These are phyloP conservation scores for Trichopus zeylanicus DNA, from an alignment of 116 monocot species.

Conservation along the genomic window DNA sequence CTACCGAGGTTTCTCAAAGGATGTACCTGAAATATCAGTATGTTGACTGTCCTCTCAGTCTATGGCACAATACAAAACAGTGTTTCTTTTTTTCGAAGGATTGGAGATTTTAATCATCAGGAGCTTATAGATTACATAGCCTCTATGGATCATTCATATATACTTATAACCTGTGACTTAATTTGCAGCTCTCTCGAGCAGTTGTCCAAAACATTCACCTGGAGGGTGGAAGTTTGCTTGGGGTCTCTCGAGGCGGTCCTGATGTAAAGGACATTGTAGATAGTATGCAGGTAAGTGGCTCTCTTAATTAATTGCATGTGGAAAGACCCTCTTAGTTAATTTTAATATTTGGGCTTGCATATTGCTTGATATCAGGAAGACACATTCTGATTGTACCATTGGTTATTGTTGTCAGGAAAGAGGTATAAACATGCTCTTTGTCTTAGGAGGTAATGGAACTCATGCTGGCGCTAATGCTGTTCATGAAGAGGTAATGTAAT, in stretches of 20 bases:
- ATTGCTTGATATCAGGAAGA: not conserved
- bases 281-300: constrained; percentile 70
- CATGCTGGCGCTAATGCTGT: constrained; percentile 66
- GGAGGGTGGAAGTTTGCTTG: constrained; percentile 63
- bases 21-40: constrained; percentile 50
- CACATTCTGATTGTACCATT: not conserved
- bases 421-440: constrained; percentile 54
- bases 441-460: constrained; percentile 61
- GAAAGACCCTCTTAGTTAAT: not conserved
- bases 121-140: not conserved
- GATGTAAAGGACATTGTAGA: constrained; percentile 55
- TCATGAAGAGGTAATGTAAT: constrained; percentile 62
- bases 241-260: constrained; percentile 68
- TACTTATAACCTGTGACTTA: not conserved
- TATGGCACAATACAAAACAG: too few species aligned
- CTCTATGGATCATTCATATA: not conserved
- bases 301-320: too few species aligned
- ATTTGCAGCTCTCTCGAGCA: constrained; percentile 45
- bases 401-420: constrained; percentile 25
- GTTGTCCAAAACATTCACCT: constrained; percentile 73
- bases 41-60: too few species aligned
- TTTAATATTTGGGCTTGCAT: not conserved
- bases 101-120: too few species aligned
- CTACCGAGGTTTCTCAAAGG: constrained; percentile 47
- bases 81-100: too few species aligned